Evolutionary conservation across 345 rosid genomes (phyloP).

Genomic region (Brassica cretica): DNA sequence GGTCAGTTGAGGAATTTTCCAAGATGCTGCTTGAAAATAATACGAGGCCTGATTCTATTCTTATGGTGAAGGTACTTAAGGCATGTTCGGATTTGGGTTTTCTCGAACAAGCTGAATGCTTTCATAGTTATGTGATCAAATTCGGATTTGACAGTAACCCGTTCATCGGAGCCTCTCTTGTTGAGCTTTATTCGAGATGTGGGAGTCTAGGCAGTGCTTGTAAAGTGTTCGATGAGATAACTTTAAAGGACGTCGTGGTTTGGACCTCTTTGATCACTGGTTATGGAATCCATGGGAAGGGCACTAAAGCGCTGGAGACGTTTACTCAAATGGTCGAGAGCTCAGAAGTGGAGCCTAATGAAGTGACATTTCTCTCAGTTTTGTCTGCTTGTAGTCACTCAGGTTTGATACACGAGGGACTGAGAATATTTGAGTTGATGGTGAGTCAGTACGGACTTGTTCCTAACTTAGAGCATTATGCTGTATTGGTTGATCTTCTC

Average conservation of each 20-base stretch:
- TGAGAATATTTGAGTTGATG: constrained; percentile 51
- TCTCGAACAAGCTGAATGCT: constrained; percentile 53
- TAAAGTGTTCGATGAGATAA: constrained; percentile 44
- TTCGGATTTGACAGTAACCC: constrained; percentile 47
- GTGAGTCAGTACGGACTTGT: constrained; percentile 34
- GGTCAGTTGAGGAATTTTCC: constrained; percentile 45
- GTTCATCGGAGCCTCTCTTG: constrained; percentile 50
- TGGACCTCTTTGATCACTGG: constrained; percentile 65
- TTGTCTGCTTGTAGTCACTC: constrained; percentile 66
- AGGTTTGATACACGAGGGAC: constrained; percentile 53
- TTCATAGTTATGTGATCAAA: constrained; percentile 50
- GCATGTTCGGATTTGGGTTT: constrained; percentile 54
- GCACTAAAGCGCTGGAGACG: constrained; percentile 43
- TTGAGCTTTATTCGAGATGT: constrained; percentile 62
- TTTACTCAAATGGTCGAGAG: constrained; percentile 44
- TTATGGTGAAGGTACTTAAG: constrained; percentile 56
- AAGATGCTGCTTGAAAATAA: constrained; percentile 43
- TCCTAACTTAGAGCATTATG: constrained; percentile 52
- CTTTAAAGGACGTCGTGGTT: constrained; percentile 51
- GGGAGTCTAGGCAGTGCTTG: constrained; percentile 47
- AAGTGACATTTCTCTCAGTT: constrained; percentile 52
- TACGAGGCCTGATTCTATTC: constrained; percentile 56
- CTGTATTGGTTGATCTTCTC: constrained; percentile 64
- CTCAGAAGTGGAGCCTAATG: constrained; percentile 47
- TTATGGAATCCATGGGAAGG: constrained; percentile 56